Evolutionary conservation across 495 filamentous ascomycete species (phyloP).

Genomic region (Penicillium silybi): DNA sequence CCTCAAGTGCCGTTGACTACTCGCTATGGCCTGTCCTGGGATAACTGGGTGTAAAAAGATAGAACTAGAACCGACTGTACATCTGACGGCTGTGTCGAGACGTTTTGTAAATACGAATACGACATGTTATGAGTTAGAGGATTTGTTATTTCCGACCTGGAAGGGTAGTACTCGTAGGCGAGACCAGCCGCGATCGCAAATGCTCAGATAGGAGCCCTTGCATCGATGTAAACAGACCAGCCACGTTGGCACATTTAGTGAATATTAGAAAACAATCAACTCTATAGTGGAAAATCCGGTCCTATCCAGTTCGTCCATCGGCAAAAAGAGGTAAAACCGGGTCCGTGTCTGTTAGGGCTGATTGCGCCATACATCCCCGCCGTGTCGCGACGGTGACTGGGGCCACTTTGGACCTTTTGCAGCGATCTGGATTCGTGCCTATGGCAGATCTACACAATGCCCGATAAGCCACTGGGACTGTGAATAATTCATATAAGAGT

Average conservation of each 20-base stretch:
- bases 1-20: slow-evolving; percentile 39
- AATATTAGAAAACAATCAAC: too few relatives aligned
- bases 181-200: background rate
- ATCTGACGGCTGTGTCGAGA: background rate
- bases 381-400: slow-evolving; percentile 17
- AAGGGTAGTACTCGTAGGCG: background rate
- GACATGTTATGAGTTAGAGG: background rate
- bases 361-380: slow-evolving; percentile 25
- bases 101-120: background rate
- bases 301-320: background rate
- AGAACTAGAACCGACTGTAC: background rate
- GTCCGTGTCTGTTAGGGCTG: slow-evolving; percentile 1
- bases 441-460: background rate
- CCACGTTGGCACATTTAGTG: background rate
- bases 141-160: background rate
- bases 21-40: slow-evolving; percentile 33
- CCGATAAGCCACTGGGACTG: slow-evolving; percentile 1
- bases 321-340: slow-evolving; percentile 2
- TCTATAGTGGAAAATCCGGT: too few relatives aligned
- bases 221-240: background rate
- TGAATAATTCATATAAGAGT: background rate
- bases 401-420: background rate
- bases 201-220: background rate
- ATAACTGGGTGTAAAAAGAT: slow-evolving; percentile 24
- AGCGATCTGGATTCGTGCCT: background rate